Evolutionary conservation across 768 basidiomycete genomes (phyloP).

Genomic region (Lactifluus pinguis): DNA sequence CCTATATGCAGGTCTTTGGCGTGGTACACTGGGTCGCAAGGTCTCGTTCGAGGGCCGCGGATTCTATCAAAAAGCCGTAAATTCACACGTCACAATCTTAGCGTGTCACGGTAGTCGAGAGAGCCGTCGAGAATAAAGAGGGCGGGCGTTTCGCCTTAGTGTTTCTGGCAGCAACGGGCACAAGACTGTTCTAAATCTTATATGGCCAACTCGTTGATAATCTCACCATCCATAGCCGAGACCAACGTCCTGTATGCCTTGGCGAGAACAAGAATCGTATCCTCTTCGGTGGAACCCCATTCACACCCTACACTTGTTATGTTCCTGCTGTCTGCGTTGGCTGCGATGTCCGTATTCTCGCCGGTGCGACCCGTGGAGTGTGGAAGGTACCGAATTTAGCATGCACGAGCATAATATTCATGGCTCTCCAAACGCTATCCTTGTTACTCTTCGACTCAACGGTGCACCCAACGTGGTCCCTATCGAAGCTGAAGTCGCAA

Average conservation of each 20-base stretch:
- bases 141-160: slow-evolving; percentile 54
- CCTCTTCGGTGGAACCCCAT: slow-evolving; percentile 50
- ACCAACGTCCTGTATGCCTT: slow-evolving; percentile 42
- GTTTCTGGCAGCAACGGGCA: slow-evolving; percentile 40
- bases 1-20: slow-evolving; percentile 48
- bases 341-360: slow-evolving; percentile 40
- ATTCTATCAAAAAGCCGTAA: slow-evolving; percentile 35
- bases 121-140: slow-evolving; percentile 51
- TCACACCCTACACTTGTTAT: slow-evolving; percentile 39
- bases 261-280: slow-evolving; percentile 41
- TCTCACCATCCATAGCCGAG: slow-evolving; percentile 32
- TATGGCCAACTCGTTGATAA: slow-evolving; percentile 40
- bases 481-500: slow-evolving; percentile 35
- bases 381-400: slow-evolving; percentile 53
- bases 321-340: slow-evolving; percentile 33
- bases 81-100: slow-evolving; percentile 45
- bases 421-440: slow-evolving; percentile 46
- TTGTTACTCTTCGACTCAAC: slow-evolving; percentile 45
- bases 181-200: slow-evolving; percentile 40
- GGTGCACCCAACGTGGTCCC: slow-evolving; percentile 51
- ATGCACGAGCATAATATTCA: slow-evolving; percentile 53
- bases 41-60: slow-evolving; percentile 28
- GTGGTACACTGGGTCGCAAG: slow-evolving; percentile 38
- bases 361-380: slow-evolving; percentile 57
- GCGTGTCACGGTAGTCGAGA: slow-evolving; percentile 48